Conservation (phyloP, 306 rosid genomes). For the Dalbergia cultrata region DNA sequence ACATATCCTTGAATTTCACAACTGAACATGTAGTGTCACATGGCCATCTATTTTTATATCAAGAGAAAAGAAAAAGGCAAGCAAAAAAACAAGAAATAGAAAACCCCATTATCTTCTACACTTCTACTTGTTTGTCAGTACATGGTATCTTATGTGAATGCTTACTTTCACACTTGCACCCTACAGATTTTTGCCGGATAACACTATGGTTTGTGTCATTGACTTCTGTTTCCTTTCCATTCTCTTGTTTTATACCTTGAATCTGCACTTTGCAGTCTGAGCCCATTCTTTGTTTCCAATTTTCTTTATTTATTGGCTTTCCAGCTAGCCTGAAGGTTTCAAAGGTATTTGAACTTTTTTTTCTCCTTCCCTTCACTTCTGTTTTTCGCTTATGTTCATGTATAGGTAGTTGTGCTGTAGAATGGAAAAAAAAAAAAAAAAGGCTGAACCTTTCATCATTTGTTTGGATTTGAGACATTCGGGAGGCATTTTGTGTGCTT, state of each 20-base stretch:
- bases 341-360: constrained; percentile 53
- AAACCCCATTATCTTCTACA: constrained; percentile 45
- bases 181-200: constrained; percentile 51
- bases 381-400: not conserved
- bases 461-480: constrained; percentile 1
- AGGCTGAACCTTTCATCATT: not conserved
- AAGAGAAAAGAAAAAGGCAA: constrained; percentile 28
- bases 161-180: constrained; percentile 47
- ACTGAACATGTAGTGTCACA: constrained; percentile 62
- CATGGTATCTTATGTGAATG: constrained; percentile 38
- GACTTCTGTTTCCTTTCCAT: constrained; percentile 17
- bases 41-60: constrained; percentile 45
- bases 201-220: not conserved
- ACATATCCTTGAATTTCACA: constrained; percentile 59
- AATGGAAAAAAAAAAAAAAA: constrained; percentile 19
- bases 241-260: constrained; percentile 35
- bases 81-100: constrained; percentile 55
- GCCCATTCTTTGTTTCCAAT: constrained; percentile 10
- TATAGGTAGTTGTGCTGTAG: not conserved
- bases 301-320: constrained; percentile 19
- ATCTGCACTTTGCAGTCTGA: constrained; percentile 1
- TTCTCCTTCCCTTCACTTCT: constrained; percentile 21
- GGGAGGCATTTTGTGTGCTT: constrained; percentile 31
- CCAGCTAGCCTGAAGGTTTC: constrained; percentile 39
- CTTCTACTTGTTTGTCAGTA: constrained; percentile 33